phyloP scores from a whole-genome alignment of 768 basidiomycete species.

The Coprinellus micaceus region DNA sequence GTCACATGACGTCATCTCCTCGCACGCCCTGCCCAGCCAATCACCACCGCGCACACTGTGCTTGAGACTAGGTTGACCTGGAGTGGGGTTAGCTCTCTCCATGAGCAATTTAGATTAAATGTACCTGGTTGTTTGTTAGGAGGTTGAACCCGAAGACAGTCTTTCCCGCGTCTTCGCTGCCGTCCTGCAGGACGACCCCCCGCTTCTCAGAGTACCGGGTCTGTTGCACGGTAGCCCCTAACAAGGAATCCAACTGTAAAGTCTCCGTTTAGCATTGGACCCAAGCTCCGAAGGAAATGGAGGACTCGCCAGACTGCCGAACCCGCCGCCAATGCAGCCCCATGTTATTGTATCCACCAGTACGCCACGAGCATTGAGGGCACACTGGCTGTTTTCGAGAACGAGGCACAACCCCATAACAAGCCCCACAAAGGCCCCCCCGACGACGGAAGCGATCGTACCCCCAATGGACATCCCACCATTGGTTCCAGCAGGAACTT shows the following conservation, averaged over 20 bases:
- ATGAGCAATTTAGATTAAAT: too few species aligned
- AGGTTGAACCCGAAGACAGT: constrained; percentile 63
- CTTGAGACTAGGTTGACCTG: constrained; percentile 44
- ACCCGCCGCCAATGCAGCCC: constrained; percentile 63
- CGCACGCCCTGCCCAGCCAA: constrained; percentile 24
- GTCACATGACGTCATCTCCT: constrained; percentile 27
- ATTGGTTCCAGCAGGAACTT: constrained; percentile 87
- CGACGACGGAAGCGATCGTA: constrained; percentile 65
- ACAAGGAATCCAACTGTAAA: constrained; percentile 73
- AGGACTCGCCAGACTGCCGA: constrained; percentile 72
- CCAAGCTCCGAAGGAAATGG: not conserved
- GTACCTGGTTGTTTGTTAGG: constrained; percentile 81
- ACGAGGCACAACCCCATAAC: constrained; percentile 54
- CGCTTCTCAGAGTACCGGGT: constrained; percentile 66
- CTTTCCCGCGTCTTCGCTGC: constrained; percentile 29
- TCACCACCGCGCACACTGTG: constrained; percentile 27
- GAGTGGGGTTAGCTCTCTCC: constrained; percentile 6
- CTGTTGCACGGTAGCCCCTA: constrained; percentile 84
- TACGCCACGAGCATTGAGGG: constrained; percentile 33
- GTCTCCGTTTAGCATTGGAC: not conserved
- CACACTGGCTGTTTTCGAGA: constrained; percentile 59
- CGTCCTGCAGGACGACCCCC: constrained; percentile 64
- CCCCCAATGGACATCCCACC: constrained; percentile 80
- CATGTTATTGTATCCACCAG: constrained; percentile 46
- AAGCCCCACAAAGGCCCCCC: constrained; percentile 70